Conservation (phyloP, 257 asterid species). For the Scutellaria minor region DNA sequence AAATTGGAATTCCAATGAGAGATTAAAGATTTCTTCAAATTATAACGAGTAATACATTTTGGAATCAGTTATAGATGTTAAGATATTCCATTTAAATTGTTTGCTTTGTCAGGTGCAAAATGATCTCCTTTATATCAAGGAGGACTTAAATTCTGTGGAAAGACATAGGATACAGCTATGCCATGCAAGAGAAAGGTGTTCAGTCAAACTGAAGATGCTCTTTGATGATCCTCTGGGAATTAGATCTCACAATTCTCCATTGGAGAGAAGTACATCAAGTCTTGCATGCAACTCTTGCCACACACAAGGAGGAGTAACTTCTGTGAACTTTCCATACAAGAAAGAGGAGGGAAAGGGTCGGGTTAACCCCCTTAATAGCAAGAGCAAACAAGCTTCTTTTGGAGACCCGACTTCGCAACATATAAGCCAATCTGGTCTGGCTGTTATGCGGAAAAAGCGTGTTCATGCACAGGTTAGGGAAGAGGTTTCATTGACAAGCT, state of each 20-base stretch:
- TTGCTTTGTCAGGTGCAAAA: constrained; percentile 55
- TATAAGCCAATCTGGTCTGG: constrained; percentile 66
- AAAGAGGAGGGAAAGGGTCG: constrained; percentile 55
- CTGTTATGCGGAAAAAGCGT: constrained; percentile 73
- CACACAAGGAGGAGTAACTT: constrained; percentile 51
- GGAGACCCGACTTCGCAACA: constrained; percentile 60
- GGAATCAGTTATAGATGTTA: constrained; percentile 17
- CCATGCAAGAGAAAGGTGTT: constrained; percentile 72
- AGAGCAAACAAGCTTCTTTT: constrained; percentile 56
- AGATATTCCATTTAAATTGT: constrained; percentile 19
- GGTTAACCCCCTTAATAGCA: constrained; percentile 44
- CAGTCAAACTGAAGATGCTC: constrained; percentile 62
- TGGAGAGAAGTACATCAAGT: constrained; percentile 53
- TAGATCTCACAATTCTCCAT: constrained; percentile 53
- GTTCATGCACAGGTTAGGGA: constrained; percentile 76
- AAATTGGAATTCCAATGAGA: not conserved
- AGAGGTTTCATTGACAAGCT: constrained; percentile 21
- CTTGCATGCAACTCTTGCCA: constrained; percentile 55
- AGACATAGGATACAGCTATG: constrained; percentile 65
- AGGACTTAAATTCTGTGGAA: constrained; percentile 73
- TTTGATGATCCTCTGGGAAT: constrained; percentile 53
- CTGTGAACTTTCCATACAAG: constrained; percentile 50
- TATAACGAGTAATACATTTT: constrained; percentile 9
- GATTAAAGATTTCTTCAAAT: constrained; percentile 23
- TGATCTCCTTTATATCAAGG: constrained; percentile 68